These are phyloP conservation scores for Saccharum officinarum DNA, from an alignment of 176 grass and related monocot genomes.

Conservation along the genomic window DNA sequence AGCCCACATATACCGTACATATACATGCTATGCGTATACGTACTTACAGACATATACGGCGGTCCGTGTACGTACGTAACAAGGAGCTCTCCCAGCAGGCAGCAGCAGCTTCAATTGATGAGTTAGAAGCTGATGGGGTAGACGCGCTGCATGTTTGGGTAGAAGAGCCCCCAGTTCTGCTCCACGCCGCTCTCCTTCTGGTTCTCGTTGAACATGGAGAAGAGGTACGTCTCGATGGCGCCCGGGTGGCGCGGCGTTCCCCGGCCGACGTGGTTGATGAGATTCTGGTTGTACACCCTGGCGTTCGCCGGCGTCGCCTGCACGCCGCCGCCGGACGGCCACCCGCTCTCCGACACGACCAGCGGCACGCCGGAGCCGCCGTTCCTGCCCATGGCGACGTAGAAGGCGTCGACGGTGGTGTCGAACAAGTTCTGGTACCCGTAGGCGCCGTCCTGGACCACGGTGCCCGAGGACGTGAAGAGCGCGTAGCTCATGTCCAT, in stretches of 20 bases:
- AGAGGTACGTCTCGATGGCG: conserved; percentile 64
- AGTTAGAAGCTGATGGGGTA: conserved; percentile 64
- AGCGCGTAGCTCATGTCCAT: conserved; percentile 60
- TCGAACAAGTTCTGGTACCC: conserved; percentile 80
- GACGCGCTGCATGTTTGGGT: conserved; percentile 67
- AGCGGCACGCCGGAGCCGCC: conserved; percentile 44
- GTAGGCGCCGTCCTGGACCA: conserved; percentile 59
- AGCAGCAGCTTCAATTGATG: no score
- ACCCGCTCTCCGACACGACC: conserved; percentile 68
- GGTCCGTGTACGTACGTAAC: no score
- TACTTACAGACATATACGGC: not conserved
- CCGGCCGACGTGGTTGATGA: conserved; percentile 53
- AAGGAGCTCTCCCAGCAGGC: not conserved
- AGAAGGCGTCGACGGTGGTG: conserved; percentile 61
- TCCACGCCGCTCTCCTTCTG: conserved; percentile 55
- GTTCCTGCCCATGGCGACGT: conserved; percentile 46
- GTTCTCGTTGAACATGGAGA: conserved; percentile 86
- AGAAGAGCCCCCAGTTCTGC: conserved; percentile 81
- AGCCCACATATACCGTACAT: not conserved
- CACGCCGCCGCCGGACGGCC: conserved; percentile 55
- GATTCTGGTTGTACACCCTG: conserved; percentile 67
- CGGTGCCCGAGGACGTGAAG: conserved; percentile 39
- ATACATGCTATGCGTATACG: no score
- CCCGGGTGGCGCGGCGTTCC: conserved; percentile 66
- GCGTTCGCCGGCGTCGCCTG: conserved; percentile 43